Percentiles rank a stretch among this genome's conserved stretches.
Evolutionary conservation across 108 stramenopile genomes (phyloP).

Genomic region (Pseudonitzschia pungens): DNA sequence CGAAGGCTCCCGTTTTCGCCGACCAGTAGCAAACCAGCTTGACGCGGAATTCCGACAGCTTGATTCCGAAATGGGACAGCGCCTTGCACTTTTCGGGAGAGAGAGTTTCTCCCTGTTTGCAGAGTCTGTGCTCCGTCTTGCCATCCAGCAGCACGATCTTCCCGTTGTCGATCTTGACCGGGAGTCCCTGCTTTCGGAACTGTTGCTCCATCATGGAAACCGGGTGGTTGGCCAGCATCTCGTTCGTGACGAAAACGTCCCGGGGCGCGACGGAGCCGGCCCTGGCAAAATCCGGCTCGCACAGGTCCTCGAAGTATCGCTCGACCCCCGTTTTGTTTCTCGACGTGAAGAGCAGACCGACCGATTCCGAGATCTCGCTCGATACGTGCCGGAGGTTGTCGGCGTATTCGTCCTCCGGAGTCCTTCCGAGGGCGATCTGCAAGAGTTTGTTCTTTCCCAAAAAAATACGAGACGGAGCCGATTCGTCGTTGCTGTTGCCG

Average conservation of each 20-base stretch:
- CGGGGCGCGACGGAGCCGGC: conserved; percentile 73
- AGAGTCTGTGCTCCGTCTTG: conserved; percentile 70
- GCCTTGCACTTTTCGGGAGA: conserved; percentile 90
- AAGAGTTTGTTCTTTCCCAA: conserved; percentile 96
- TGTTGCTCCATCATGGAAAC: conserved; percentile 92
- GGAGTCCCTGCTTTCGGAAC: conserved; percentile 92
- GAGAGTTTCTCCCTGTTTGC: conserved; percentile 85
- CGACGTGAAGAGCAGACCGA: conserved; percentile 90
- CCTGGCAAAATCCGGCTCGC: conserved; percentile 89
- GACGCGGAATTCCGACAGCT: conserved; percentile 77
- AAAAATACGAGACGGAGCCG: conserved; percentile 76
- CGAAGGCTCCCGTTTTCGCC: conserved; percentile 55
- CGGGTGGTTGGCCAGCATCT: conserved; percentile 77
- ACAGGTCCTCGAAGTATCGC: conserved; percentile 79
- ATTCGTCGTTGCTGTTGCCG: conserved; percentile 20
- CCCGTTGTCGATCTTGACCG: conserved; percentile 91
- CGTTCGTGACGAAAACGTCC: conserved; percentile 71
- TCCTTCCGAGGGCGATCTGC: conserved; percentile 88
- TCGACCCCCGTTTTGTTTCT: conserved; percentile 68
- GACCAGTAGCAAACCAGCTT: conserved; percentile 81
- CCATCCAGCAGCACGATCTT: conserved; percentile 77
- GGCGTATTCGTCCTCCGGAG: conserved; percentile 91
- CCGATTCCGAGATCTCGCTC: conserved; percentile 76
- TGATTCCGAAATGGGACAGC: conserved; percentile 85
- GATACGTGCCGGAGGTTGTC: conserved; percentile 89